Evolutionary conservation across 2,329 filamentous ascomycete species (phyloP).

Genomic region (Neoscytalidium dimidiatum): DNA sequence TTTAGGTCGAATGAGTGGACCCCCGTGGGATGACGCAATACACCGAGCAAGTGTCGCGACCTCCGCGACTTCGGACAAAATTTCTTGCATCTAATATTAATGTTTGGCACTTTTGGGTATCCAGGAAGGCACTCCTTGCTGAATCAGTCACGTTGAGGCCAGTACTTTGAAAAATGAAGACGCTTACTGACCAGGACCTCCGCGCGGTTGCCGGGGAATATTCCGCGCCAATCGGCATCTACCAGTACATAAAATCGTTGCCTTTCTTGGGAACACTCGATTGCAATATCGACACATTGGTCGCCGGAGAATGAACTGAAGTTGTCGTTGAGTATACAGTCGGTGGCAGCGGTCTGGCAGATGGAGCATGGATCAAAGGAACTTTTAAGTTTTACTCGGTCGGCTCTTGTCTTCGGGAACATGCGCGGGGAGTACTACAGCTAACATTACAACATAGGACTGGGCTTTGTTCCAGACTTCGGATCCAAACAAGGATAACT

Average conservation of each 20-base stretch:
- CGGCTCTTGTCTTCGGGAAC: background rate
- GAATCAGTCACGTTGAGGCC: too few species aligned
- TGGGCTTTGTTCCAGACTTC: slow-evolving; percentile 41
- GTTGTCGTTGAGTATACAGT: slow-evolving; percentile 27
- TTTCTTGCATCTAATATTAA: too few species aligned
- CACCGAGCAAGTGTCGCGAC: too few species aligned
- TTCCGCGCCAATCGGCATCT: background rate
- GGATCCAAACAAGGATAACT: slow-evolving; percentile 22
- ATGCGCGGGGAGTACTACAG: background rate
- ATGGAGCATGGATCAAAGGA: slow-evolving; percentile 42
- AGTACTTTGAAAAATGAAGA: background rate
- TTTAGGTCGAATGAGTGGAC: too few species aligned
- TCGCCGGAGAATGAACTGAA: slow-evolving; percentile 3
- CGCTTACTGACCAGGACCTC: background rate
- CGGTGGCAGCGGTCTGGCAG: slow-evolving; percentile 35
- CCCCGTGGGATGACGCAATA: too few species aligned
- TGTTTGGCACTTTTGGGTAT: too few species aligned
- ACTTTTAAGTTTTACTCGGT: slow-evolving; percentile 43
- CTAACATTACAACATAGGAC: slow-evolving; percentile 22
- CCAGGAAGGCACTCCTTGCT: too few species aligned
- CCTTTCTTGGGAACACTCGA: background rate
- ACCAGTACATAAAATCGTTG: background rate
- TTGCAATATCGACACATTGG: background rate
- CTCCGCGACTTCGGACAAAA: too few species aligned
- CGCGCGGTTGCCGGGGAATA: background rate